Evolutionary conservation across 352 stramenopile genomes (phyloP).

Genomic region (Elongisporangium senticosum): DNA sequence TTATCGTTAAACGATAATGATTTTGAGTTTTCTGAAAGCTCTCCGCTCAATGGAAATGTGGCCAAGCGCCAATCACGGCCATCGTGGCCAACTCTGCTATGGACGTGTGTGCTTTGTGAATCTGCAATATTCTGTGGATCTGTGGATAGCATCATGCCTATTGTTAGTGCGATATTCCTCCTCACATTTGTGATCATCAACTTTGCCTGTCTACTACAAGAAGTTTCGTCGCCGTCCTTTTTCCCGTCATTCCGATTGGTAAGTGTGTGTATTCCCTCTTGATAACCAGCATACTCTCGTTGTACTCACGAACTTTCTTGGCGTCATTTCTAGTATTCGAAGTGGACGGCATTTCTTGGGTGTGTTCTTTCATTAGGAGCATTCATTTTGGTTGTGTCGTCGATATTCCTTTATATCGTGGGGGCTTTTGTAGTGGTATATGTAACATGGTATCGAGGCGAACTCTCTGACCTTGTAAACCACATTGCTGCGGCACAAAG

Average conservation of each 20-base stretch:
- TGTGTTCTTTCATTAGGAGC: conserved; percentile 31
- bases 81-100: conserved; percentile 1
- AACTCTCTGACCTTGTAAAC: neutral
- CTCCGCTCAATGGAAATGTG: conserved; percentile 1
- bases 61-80: neutral
- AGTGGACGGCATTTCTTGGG: conserved; percentile 40
- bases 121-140: conserved; percentile 27
- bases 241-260: conserved; percentile 38
- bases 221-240: conserved; percentile 34
- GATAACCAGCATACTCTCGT: neutral
- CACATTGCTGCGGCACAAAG: neutral
- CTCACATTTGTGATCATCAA: conserved; percentile 46
- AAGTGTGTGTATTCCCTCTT: conserved; percentile 5
- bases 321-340: conserved; percentile 26
- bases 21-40: neutral
- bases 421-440: conserved; percentile 16
- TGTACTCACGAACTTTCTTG: neutral
- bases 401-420: conserved; percentile 23
- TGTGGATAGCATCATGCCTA: conserved; percentile 31
- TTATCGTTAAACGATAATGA: conserved; percentile 2
- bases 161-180: conserved; percentile 37
- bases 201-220: conserved; percentile 49
- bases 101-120: conserved; percentile 29
- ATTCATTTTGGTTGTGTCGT: conserved; percentile 44
- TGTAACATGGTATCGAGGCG: neutral